Percentiles rank a stretch among this genome's conserved stretches.
Evolutionary conservation across 805 yeast species (phyloP).

Genomic region (Saturnispora besseyi): DNA sequence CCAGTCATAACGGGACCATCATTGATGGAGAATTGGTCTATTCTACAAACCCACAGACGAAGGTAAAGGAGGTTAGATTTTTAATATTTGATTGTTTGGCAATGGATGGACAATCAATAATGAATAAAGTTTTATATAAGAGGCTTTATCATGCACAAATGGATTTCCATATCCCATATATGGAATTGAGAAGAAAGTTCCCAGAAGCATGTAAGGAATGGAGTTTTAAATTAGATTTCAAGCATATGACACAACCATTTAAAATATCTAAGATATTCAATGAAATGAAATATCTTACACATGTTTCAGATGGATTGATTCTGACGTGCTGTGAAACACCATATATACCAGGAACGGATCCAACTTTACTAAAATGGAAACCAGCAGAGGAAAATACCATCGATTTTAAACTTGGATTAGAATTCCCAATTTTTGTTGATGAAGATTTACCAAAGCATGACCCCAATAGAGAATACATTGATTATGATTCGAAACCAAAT

Average conservation of each 20-base stretch:
- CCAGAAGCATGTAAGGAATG: conserved; percentile 70
- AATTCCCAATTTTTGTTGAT: conserved; percentile 51
- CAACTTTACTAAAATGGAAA: conserved; percentile 86
- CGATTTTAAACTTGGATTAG: conserved; percentile 67
- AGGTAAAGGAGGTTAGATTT: conserved; percentile 61
- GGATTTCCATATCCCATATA: conserved; percentile 75
- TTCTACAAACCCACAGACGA: conserved; percentile 47
- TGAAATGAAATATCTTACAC: conserved; percentile 64
- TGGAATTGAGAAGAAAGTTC: conserved; percentile 51
- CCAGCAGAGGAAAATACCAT: conserved; percentile 93
- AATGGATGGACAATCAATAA: conserved; percentile 63
- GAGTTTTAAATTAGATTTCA: conserved; percentile 81
- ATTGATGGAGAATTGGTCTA: conserved; percentile 91
- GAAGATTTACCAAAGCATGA: conserved; percentile 57
- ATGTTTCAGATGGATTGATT: conserved; percentile 88
- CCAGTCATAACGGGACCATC: conserved; percentile 78
- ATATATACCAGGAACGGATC: conserved; percentile 82
- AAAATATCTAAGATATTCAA: conserved; percentile 68
- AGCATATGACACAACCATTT: conserved; percentile 79
- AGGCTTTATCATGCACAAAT: conserved; percentile 82
- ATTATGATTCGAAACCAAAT: conserved; percentile 73
- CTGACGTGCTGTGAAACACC: conserved; percentile 88
- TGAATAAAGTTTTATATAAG: conserved; percentile 63
- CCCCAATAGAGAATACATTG: conserved; percentile 62
- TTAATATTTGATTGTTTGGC: conserved; percentile 89